Conservation (phyloP, 1,284 basidiomycete species). For the Boletus semigastroideus region DNA sequence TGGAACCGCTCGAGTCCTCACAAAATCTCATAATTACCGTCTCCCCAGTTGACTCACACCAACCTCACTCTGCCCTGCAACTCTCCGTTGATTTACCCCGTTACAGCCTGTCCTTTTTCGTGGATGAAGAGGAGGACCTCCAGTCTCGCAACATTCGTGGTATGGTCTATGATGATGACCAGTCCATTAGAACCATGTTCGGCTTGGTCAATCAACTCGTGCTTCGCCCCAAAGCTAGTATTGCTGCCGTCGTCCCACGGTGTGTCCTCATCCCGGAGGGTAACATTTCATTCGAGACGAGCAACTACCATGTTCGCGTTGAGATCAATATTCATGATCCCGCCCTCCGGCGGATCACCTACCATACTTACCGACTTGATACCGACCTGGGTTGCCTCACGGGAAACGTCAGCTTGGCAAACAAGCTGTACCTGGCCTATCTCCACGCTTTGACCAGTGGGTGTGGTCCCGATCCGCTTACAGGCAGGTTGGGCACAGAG, state of each 20-base stretch:
- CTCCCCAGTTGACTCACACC: neutral
- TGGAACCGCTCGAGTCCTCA: neutral
- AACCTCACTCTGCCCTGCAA: neutral
- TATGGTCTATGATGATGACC: neutral
- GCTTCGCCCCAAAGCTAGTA: neutral
- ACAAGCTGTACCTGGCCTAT: conserved; percentile 40
- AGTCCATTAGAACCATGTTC: neutral
- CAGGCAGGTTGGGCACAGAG: conserved; percentile 20
- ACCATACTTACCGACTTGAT: conserved; percentile 27
- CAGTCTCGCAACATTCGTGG: neutral
- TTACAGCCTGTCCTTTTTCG: neutral
- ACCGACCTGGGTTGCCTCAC: conserved; percentile 38
- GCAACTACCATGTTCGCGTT: no score
- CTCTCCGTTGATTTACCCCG: neutral
- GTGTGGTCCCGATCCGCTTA: conserved; percentile 45
- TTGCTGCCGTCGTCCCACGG: neutral
- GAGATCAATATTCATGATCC: no score
- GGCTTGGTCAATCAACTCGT: neutral
- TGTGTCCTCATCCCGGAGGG: neutral
- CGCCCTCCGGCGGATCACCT: no score
- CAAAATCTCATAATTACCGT: neutral
- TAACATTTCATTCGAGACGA: no score
- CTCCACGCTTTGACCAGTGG: conserved; percentile 46
- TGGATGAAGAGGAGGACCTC: neutral
- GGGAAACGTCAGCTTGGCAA: conserved; percentile 33